phyloP scores from a whole-genome alignment of 2,329 filamentous ascomycete genomes.

The Epichloe bromicola region DNA sequence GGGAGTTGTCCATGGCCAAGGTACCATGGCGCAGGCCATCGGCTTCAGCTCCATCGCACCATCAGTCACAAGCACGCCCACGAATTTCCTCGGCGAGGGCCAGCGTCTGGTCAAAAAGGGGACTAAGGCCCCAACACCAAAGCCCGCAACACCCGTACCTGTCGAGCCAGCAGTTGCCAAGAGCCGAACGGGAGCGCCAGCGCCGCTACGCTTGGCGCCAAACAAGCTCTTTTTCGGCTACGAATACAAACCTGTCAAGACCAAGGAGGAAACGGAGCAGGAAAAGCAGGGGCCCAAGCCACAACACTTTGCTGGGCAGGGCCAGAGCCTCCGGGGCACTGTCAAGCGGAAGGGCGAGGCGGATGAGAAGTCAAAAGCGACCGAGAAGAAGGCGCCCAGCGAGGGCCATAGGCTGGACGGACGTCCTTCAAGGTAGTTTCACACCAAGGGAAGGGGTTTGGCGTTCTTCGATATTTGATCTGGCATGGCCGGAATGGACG shows the following conservation, averaged over 20 bases:
- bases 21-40: conserved; percentile 95
- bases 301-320: conserved; percentile 72
- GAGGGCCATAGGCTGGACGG: conserved; percentile 34
- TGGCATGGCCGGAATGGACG: neutral
- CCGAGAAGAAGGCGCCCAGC: conserved; percentile 32
- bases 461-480: conserved; percentile 11
- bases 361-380: conserved; percentile 33
- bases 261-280: conserved; percentile 56
- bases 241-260: conserved; percentile 77
- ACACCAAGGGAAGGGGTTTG: conserved; percentile 2
- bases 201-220: conserved; percentile 69
- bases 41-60: conserved; percentile 89
- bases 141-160: conserved; percentile 57
- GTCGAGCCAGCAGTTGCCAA: conserved; percentile 18
- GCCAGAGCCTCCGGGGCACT: conserved; percentile 60
- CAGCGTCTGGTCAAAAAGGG: conserved; percentile 77
- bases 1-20: conserved; percentile 72
- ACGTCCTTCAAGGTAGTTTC: conserved; percentile 16
- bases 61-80: conserved; percentile 54
- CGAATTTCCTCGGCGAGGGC: conserved; percentile 68
- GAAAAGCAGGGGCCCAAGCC: conserved; percentile 50
- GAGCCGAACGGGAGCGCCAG: conserved; percentile 59
- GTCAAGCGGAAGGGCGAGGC: conserved; percentile 56
- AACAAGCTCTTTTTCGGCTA: conserved; percentile 97
- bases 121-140: conserved; percentile 53